These are phyloP conservation scores for Amniculicola lignicola DNA, from an alignment of 495 filamentous ascomycete species.

Conservation along the genomic window DNA sequence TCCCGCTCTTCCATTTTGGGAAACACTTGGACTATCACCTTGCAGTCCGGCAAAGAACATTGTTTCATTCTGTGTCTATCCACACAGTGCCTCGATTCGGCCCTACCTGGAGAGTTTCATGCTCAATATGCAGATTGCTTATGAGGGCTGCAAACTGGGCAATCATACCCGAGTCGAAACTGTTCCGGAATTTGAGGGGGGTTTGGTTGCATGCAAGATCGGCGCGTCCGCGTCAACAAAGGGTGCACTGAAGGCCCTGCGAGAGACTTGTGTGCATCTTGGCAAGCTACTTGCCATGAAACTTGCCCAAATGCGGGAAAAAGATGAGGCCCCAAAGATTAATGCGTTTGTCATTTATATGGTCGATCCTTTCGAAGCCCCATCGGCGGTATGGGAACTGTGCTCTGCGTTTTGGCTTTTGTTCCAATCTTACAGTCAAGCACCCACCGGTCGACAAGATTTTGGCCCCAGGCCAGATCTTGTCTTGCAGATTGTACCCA, in stretches of 20 bases:
- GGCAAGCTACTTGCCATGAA: constrained; percentile 24
- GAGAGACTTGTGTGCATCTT: constrained; percentile 29
- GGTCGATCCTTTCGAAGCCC: constrained; percentile 67
- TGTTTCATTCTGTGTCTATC: constrained; percentile 75
- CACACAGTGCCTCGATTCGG: constrained; percentile 54
- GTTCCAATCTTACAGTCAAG: constrained; percentile 64
- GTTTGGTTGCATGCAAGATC: constrained; percentile 56
- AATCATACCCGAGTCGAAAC: constrained; percentile 58
- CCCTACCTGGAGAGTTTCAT: constrained; percentile 67
- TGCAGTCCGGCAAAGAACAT: constrained; percentile 76
- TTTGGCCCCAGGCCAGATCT: constrained; percentile 51
- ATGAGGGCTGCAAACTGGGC: constrained; percentile 78
- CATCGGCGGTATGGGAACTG: constrained; percentile 66
- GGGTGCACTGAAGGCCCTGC: constrained; percentile 21
- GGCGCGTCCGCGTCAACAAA: constrained; percentile 4
- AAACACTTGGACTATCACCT: constrained; percentile 79
- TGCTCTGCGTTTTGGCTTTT: constrained; percentile 76
- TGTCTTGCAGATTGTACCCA: constrained; percentile 77
- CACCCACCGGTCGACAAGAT: constrained; percentile 45
- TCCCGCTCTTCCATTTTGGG: constrained; percentile 82
- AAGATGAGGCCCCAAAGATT: constrained; percentile 49
- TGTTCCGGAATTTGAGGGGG: constrained; percentile 52
- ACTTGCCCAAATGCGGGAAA: constrained; percentile 36
- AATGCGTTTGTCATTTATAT: constrained; percentile 74
- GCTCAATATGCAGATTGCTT: constrained; percentile 65